Conservation (phyloP, 352 stramenopile genomes). For the Phytophthora colocasiae region DNA sequence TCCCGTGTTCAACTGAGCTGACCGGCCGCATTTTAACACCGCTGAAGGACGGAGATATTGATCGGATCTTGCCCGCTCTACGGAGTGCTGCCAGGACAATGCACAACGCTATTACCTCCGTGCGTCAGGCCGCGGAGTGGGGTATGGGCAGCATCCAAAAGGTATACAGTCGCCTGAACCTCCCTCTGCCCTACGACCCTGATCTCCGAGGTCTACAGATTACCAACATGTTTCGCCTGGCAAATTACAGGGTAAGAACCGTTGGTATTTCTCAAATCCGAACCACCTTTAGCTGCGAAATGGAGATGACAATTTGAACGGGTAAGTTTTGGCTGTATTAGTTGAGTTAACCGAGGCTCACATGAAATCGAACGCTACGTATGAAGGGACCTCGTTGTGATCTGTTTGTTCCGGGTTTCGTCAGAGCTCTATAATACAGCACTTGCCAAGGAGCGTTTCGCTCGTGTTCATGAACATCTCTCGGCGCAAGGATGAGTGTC, state of each 20-base stretch:
- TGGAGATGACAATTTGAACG: neutral
- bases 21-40: too few relatives aligned
- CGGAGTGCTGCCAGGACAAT: too few relatives aligned
- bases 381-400: neutral
- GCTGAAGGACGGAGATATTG: too few relatives aligned
- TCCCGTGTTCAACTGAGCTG: too few relatives aligned
- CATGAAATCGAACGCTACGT: neutral
- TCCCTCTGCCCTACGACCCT: neutral
- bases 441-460: neutral
- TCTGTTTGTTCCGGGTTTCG: neutral
- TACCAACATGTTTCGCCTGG: slow-evolving; percentile 1
- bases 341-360: neutral
- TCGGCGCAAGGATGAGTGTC: neutral
- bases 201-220: neutral
- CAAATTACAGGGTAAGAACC: slow-evolving; percentile 6
- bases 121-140: too few relatives aligned
- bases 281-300: neutral
- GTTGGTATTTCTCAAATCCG: slow-evolving; percentile 6
- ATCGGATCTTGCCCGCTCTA: too few relatives aligned
- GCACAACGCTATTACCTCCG: too few relatives aligned
- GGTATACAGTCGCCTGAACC: too few relatives aligned
- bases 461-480: neutral
- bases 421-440: neutral
- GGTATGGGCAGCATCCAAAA: too few relatives aligned
- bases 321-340: neutral